A percentile compares a stretch with the other conserved stretches of the same genome.
Evolutionary conservation across 805 yeast genomes (phyloP).

Genomic region (Kluyveromyces starmeri): DNA sequence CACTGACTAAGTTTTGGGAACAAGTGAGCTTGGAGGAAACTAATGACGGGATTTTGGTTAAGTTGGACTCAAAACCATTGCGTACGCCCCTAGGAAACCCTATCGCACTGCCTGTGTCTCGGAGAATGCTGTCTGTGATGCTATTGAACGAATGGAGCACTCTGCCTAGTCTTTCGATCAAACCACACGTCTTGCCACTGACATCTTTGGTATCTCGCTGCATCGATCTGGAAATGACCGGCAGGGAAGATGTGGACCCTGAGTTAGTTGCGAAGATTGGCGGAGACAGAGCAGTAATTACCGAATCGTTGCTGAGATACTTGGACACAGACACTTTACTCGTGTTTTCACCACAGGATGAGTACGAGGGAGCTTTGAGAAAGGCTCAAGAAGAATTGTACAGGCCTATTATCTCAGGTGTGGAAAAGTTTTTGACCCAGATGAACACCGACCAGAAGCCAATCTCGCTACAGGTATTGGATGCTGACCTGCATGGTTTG

Average conservation of each 20-base stretch:
- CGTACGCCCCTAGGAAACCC: constrained; percentile 78
- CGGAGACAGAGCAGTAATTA: constrained; percentile 43
- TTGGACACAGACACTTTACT: constrained; percentile 91
- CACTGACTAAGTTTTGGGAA: constrained; percentile 75
- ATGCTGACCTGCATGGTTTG: constrained; percentile 73
- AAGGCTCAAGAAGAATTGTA: constrained; percentile 70
- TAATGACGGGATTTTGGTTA: constrained; percentile 38
- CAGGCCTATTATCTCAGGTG: constrained; percentile 60
- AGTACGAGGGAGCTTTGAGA: constrained; percentile 77
- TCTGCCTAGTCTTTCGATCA: constrained; percentile 56
- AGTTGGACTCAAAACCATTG: constrained; percentile 66
- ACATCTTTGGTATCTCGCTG: constrained; percentile 85
- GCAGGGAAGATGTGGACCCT: constrained; percentile 31
- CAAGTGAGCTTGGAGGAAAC: constrained; percentile 38
- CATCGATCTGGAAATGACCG: constrained; percentile 53
- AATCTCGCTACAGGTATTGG: constrained; percentile 50
- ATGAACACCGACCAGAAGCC: constrained; percentile 14
- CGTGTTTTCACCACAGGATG: constrained; percentile 71
- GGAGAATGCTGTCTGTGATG: constrained; percentile 59
- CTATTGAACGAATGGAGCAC: constrained; percentile 84
- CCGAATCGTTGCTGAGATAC: constrained; percentile 60
- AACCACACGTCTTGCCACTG: constrained; percentile 73
- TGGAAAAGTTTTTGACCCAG: constrained; percentile 48
- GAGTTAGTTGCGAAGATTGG: constrained; percentile 56
- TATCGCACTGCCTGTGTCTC: constrained; percentile 51